Base-by-base conservation (phyloP, 768 basidiomycete species). In the Termitomyces sp. region DNA sequence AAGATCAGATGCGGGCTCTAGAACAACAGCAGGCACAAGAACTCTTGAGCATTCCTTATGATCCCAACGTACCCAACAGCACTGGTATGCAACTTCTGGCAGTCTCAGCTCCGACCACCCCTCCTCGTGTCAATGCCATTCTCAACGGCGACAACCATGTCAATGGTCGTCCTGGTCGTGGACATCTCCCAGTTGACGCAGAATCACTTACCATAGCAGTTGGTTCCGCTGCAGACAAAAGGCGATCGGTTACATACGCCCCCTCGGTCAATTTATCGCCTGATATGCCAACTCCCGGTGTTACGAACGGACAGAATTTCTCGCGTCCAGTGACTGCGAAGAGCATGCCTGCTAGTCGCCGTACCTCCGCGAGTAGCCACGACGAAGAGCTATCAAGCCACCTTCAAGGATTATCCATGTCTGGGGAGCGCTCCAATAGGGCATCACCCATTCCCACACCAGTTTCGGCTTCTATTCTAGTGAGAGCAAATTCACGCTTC, bases 1-100 rank as follows among this genome's bases (percentile, higher is more conserved):
- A 98, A 73, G 92, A 96, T 66, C 94, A 97, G 75, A 97, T 97
- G 95, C 88, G 89, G 56, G 86, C 81, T 54, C 82, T 98, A 62
- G 94, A 98, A 75, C 87, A 89, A 62, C 87, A 93, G 71, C 95
- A 98, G 73, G 86, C 85, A 13, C 87, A 90, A 63, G 91, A 94
- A 69, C 80, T 94, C 40, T 84, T 94, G 66, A 82, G 72, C 63
- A 80, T 92, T 64, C 88, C 89, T 36, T 83, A 81, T 68, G 87
- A 89, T 60, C 61, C 80, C n/a, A 74, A 75, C 60, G 67, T 68
- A 46, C 62, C 70, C 24, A 71, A 74, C 50, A 74, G 75, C 44
- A 77, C 77, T 58, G 73, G 78, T 51, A 72, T 87, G 26, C 86
- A 88, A 66, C 89, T 92, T 65, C 71, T 94, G 48, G 92, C 94